These are phyloP conservation scores for Mycena belliarum DNA, from an alignment of 768 basidiomycete genomes.

Conservation along the genomic window DNA sequence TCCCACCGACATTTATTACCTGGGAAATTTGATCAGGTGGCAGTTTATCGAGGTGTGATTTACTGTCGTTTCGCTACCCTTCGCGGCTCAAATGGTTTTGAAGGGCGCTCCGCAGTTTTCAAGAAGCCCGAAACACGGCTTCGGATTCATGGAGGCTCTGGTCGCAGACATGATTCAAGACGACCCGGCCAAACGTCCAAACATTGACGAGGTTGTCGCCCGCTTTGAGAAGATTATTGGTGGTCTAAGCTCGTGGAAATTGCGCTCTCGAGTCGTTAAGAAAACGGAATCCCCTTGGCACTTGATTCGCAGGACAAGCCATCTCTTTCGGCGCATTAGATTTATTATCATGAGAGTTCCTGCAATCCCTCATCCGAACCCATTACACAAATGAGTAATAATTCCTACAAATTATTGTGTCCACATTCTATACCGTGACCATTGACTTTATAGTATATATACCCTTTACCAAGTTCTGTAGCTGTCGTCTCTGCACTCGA, in stretches of 20 bases:
- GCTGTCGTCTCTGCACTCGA: too few relatives aligned
- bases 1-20: conserved; percentile 43
- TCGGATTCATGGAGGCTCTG: conserved; percentile 35
- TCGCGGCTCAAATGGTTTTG: too few relatives aligned
- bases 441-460: too few relatives aligned
- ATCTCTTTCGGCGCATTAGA: neutral
- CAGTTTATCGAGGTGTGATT: neutral
- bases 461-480: too few relatives aligned
- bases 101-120: too few relatives aligned
- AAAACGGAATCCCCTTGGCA: neutral
- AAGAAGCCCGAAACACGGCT: conserved; percentile 1
- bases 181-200: conserved; percentile 26
- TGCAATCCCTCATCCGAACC: neutral
- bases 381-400: too few relatives aligned
- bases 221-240: conserved; percentile 26
- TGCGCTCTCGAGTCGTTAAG: conserved; percentile 1
- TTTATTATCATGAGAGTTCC: neutral
- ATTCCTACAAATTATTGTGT: too few relatives aligned
- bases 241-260: neutral
- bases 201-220: conserved; percentile 29
- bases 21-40: conserved; percentile 33
- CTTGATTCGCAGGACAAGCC: neutral
- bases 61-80: too few relatives aligned
- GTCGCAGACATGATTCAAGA: conserved; percentile 38
- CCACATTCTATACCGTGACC: too few relatives aligned